Conservation (phyloP, 2,329 filamentous ascomycete genomes). For the Hansfordia pulvinata region DNA sequence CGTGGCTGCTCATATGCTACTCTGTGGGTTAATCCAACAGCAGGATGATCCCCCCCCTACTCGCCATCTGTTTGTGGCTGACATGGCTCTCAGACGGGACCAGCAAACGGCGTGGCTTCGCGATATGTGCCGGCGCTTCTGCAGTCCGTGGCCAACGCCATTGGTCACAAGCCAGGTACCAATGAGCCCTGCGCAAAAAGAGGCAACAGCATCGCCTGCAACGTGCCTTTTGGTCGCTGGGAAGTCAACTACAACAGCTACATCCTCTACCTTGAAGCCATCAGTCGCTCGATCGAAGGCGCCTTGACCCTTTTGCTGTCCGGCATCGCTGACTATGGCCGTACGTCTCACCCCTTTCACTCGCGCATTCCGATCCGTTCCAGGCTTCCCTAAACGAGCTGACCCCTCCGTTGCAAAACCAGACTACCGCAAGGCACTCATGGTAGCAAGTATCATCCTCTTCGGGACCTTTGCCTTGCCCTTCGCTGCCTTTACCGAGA, state of each 20-base stretch:
- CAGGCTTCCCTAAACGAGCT: too few species aligned
- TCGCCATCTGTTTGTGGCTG: not conserved
- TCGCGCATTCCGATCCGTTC: too few species aligned
- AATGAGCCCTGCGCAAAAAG: slow-evolving; percentile 5
- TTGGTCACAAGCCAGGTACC: slow-evolving; percentile 6
- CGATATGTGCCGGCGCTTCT: slow-evolving; percentile 6
- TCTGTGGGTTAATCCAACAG: slow-evolving; percentile 2
- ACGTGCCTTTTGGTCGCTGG: slow-evolving; percentile 5
- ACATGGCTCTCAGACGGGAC: slow-evolving; percentile 3
- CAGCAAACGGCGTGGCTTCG: slow-evolving; percentile 4
- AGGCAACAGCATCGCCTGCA: slow-evolving; percentile 5
- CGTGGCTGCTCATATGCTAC: slow-evolving; percentile 6
- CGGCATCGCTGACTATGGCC: slow-evolving; percentile 6
- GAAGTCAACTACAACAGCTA: slow-evolving; percentile 7
- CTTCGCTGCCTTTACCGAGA: slow-evolving; percentile 4
- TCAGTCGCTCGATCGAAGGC: slow-evolving; percentile 5
- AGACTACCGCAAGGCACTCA: slow-evolving; percentile 5
- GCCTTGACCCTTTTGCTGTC: slow-evolving; percentile 4
- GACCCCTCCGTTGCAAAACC: too few species aligned
- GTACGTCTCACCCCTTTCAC: too few species aligned
- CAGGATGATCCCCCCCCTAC: not conserved
- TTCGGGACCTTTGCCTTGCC: slow-evolving; percentile 6
- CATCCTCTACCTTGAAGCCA: slow-evolving; percentile 5
- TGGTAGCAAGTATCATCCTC: slow-evolving; percentile 5
- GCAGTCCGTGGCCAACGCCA: slow-evolving; percentile 6